Evolutionary conservation across 495 filamentous ascomycete species (phyloP), one percentile per base, ranked within the genome.

Genomic region (Rhypophila decipiens): DNA sequence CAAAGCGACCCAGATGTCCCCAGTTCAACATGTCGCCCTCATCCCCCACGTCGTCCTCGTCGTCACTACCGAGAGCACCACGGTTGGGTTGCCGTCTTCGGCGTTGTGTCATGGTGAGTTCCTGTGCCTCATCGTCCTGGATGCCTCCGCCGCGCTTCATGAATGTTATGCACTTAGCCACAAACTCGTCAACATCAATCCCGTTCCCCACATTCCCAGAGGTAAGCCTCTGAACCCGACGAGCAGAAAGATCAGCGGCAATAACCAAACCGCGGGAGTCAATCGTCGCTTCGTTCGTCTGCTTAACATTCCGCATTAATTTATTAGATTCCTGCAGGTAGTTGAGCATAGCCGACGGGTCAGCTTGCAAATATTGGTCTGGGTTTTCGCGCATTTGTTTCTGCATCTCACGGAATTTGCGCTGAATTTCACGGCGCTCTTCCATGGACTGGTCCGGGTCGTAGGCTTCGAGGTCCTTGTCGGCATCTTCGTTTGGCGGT

Each of bases 111-210:
- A 61, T 61, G 4, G 70, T 68, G 18, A 73, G 60, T 47, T 70
- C 71, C 3, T 55, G 52, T 4, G 67, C 65, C 3, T 68, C 52
- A 24, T 71, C 68, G 27, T 69, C 59, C 2, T 62, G 62, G 29
- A 72, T 67, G 1, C 68, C 69, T 7, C 64, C 50, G 58, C 80
- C 83, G 10, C 73, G 66, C 12, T 79, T 77, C 94, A 98, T 98
- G 60, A 84, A 97, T 1, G 75, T 77, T 39, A 94, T 87, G 60
- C 86, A 91, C 62, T 94, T 96, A 0, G 86, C 86, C 8, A 97
- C 84, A 57, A 97, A 96, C 50, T 95, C 88, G 52, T 97, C 91
- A 0, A 94, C 76, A 56, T 98, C 94, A 20, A 98, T 70, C 2
- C 89, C 86, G 27, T 81, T 78, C 5, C 75, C 74, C 4, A 73